Conservation (phyloP, 208 protist species). For the Jaenimonas drosophilae region DNA sequence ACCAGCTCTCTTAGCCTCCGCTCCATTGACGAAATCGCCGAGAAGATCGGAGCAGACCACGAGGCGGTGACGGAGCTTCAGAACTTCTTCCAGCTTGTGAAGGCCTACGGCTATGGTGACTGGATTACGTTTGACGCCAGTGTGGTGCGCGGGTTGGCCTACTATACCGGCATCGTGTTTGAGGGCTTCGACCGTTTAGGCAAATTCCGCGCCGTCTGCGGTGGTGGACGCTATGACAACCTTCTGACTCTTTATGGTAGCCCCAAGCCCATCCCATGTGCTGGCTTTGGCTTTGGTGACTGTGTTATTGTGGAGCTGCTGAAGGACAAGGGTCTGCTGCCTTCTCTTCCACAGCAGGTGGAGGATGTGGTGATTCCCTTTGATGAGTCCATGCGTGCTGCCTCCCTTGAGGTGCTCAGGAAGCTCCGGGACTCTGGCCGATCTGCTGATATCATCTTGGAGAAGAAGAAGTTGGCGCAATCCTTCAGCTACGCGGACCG, state of each 20-base stretch:
- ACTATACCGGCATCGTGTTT: slow-evolving; percentile 96
- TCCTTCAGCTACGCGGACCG: slow-evolving; percentile 94
- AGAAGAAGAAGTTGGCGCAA: slow-evolving; percentile 87
- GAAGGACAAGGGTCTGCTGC: slow-evolving; percentile 82
- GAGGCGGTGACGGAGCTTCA: slow-evolving; percentile 78
- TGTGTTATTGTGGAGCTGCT: slow-evolving; percentile 94
- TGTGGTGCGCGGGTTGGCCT: slow-evolving; percentile 92
- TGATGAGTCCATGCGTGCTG: slow-evolving; percentile 83
- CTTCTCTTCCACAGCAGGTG: slow-evolving; percentile 36
- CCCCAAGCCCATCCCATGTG: slow-evolving; percentile 83
- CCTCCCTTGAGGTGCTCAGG: slow-evolving; percentile 66
- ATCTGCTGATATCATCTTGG: slow-evolving; percentile 86
- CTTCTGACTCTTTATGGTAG: slow-evolving; percentile 91
- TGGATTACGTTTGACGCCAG: slow-evolving; percentile 92
- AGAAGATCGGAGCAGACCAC: slow-evolving; percentile 54
- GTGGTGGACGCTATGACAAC: slow-evolving; percentile 93
- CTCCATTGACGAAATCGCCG: slow-evolving; percentile 75
- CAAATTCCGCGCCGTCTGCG: slow-evolving; percentile 92
- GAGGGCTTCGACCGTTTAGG: slow-evolving; percentile 90
- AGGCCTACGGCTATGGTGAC: slow-evolving; percentile 90
- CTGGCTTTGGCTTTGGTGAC: slow-evolving; percentile 94
- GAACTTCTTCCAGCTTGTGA: slow-evolving; percentile 75
- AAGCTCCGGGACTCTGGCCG: slow-evolving; percentile 68
- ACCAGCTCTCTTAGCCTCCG: slow-evolving; percentile 69
- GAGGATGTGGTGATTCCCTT: slow-evolving; percentile 91